phyloP scores from a whole-genome alignment of 768 basidiomycete species.

The Pleurotus salmoneostramineus region DNA sequence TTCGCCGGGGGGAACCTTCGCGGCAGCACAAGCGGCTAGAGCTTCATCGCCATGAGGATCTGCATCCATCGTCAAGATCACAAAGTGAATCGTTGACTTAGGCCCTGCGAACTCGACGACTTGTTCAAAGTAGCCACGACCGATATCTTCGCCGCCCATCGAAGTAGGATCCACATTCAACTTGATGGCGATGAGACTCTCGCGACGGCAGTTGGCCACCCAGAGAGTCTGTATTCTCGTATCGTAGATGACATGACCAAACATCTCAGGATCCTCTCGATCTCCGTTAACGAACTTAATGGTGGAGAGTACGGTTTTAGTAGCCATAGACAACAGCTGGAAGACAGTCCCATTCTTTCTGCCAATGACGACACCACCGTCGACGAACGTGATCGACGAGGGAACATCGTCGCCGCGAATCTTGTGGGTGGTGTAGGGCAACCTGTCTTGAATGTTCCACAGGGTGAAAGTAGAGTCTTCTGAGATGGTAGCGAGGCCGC shows the following conservation, averaged over 20 bases:
- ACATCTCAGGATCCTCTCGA: constrained; percentile 81
- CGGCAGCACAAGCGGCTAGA: constrained; percentile 78
- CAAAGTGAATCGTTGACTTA: constrained; percentile 85
- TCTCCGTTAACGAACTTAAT: constrained; percentile 71
- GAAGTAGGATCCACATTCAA: constrained; percentile 61
- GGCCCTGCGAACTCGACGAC: constrained; percentile 80
- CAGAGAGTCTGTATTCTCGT: constrained; percentile 81
- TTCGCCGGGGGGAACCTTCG: constrained; percentile 72
- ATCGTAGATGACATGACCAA: constrained; percentile 85
- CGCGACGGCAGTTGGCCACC: constrained; percentile 82
- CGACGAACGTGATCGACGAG: constrained; percentile 81
- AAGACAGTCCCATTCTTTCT: constrained; percentile 82
- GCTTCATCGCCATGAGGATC: constrained; percentile 83
- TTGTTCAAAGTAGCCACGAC: constrained; percentile 72
- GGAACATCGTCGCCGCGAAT: constrained; percentile 78
- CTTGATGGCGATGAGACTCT: constrained; percentile 80
- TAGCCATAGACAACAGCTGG: constrained; percentile 76
- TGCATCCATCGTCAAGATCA: constrained; percentile 80
- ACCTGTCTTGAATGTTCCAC: constrained; percentile 78
- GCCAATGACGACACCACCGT: constrained; percentile 81
- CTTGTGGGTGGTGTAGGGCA: constrained; percentile 72
- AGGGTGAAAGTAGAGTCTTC: constrained; percentile 78
- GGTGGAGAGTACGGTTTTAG: constrained; percentile 70
- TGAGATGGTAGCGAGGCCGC: constrained; percentile 76
- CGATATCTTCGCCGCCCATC: constrained; percentile 55